phyloP scores from a whole-genome alignment of 1,284 basidiomycete genomes.

The Amylostereum areolatum region DNA sequence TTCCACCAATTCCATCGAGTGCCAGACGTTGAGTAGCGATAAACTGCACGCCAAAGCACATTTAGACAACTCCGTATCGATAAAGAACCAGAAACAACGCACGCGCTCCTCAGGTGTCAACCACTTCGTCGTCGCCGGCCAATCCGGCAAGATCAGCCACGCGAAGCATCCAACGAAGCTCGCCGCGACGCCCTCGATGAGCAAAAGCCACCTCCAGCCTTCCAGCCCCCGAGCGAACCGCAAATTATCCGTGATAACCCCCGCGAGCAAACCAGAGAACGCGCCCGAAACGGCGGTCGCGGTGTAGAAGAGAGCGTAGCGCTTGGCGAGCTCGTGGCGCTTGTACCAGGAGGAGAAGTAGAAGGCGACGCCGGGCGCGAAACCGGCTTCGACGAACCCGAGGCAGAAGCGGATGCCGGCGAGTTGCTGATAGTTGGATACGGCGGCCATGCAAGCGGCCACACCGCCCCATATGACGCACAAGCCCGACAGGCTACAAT shows the following conservation, averaged over 20 bases:
- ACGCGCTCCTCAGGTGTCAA: slow-evolving; percentile 29
- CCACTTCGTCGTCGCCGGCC: slow-evolving; percentile 32
- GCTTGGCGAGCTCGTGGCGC: slow-evolving; percentile 18
- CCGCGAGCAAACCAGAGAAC: slow-evolving; percentile 27
- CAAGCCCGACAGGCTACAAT: slow-evolving; percentile 12
- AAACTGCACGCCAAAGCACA: slow-evolving; percentile 9
- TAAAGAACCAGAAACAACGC: not conserved
- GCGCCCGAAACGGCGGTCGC: slow-evolving; percentile 18
- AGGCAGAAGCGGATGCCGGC: slow-evolving; percentile 24
- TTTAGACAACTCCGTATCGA: not conserved
- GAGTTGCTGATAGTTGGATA: slow-evolving; percentile 14
- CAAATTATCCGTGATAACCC: slow-evolving; percentile 1
- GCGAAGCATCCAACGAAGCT: slow-evolving; percentile 19
- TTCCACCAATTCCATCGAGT: slow-evolving; percentile 28
- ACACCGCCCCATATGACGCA: slow-evolving; percentile 17
- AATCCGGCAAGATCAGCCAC: slow-evolving; percentile 28
- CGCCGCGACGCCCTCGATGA: slow-evolving; percentile 26
- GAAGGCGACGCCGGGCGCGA: slow-evolving; percentile 16
- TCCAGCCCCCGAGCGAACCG: not conserved
- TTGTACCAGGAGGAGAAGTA: slow-evolving; percentile 19
- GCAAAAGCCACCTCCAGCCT: slow-evolving; percentile 14
- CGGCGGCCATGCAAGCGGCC: slow-evolving; percentile 16
- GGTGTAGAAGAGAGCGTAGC: slow-evolving; percentile 20
- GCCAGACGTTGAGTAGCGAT: slow-evolving; percentile 33
- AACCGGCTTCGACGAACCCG: slow-evolving; percentile 24